Conservation (phyloP, 2,329 filamentous ascomycete genomes). For the Phaeoacremonium minimum region DNA sequence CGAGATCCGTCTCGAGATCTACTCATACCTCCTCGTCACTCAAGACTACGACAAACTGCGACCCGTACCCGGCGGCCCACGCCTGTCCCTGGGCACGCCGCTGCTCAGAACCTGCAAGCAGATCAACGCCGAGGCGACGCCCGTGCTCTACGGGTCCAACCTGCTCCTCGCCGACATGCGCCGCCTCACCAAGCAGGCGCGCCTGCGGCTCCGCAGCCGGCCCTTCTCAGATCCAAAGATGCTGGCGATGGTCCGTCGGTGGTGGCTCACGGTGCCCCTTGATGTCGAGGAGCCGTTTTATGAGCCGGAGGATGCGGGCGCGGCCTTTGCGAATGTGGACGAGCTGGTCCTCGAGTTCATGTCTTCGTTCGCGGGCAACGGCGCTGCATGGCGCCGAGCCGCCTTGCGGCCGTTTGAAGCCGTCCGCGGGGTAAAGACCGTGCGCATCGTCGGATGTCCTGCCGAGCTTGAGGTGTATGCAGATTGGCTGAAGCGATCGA, state of each 20-base stretch:
- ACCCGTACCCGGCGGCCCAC: slow-evolving; percentile 4
- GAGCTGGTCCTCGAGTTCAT: slow-evolving; percentile 34
- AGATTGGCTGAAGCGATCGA: slow-evolving; percentile 30
- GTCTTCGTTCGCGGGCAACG: slow-evolving; percentile 33
- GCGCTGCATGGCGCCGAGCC: slow-evolving; percentile 28
- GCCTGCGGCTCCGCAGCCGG: slow-evolving; percentile 25
- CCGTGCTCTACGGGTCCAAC: slow-evolving; percentile 37
- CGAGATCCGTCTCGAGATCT: slow-evolving; percentile 43
- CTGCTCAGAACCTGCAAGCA: slow-evolving; percentile 36
- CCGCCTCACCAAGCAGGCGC: slow-evolving; percentile 34
- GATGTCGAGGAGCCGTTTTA: slow-evolving; percentile 32
- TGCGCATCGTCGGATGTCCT: slow-evolving; percentile 29
- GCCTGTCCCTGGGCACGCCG: slow-evolving; percentile 24
- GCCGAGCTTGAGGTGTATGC: slow-evolving; percentile 37
- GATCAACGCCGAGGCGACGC: slow-evolving; percentile 32
- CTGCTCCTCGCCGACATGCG: slow-evolving; percentile 36
- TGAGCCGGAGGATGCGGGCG: slow-evolving; percentile 20
- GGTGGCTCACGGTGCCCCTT: slow-evolving; percentile 33
- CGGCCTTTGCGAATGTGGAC: slow-evolving; percentile 29
- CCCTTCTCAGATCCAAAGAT: slow-evolving; percentile 23
- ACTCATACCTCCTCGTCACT: slow-evolving; percentile 35
- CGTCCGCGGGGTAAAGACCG: slow-evolving; percentile 32
- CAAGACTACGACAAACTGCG: slow-evolving; percentile 17
- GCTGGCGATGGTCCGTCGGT: slow-evolving; percentile 28
- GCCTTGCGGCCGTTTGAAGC: slow-evolving; percentile 33